Percentiles rank a stretch among this genome's conserved stretches.
These are phyloP conservation scores for Baudoinia panamericana DNA, from an alignment of 495 filamentous ascomycete genomes.

Conservation along the genomic window DNA sequence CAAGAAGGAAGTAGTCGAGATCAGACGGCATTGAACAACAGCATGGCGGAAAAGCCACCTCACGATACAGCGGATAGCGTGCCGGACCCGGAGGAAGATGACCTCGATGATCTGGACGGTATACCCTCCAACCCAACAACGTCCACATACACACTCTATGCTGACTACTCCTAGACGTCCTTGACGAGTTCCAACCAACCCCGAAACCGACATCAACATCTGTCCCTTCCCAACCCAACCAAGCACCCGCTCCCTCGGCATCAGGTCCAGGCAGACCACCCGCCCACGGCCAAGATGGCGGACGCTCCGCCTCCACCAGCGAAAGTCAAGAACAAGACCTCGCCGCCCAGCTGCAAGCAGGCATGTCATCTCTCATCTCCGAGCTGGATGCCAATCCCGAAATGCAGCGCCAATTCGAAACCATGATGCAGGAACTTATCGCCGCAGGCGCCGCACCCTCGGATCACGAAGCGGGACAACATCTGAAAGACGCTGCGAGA, in stretches of 20 bases:
- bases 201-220: slow-evolving; percentile 1
- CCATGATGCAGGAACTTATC: slow-evolving; percentile 66
- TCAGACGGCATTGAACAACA: too few relatives aligned
- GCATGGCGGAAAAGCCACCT: slow-evolving; percentile 13
- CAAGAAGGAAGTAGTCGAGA: too few relatives aligned
- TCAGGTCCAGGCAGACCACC: slow-evolving; percentile 33
- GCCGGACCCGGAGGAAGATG: slow-evolving; percentile 69
- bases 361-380: slow-evolving; percentile 72
- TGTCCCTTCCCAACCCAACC: slow-evolving; percentile 31
- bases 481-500: slow-evolving; percentile 14
- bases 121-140: slow-evolving; percentile 14
- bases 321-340: slow-evolving; percentile 49
- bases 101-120: slow-evolving; percentile 89
- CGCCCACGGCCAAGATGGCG: slow-evolving; percentile 14
- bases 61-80: slow-evolving; percentile 34
- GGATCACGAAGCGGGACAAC: slow-evolving; percentile 12
- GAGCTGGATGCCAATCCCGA: slow-evolving; percentile 55
- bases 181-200: slow-evolving; percentile 66
- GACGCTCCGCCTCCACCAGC: background rate
- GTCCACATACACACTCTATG: too few relatives aligned
- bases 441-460: slow-evolving; percentile 31
- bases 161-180: slow-evolving; percentile 48
- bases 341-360: slow-evolving; percentile 66
- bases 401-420: slow-evolving; percentile 74
- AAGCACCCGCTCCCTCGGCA: slow-evolving; percentile 19